Evolutionary conservation across 768 basidiomycete species (phyloP).

Genomic region (Kwoniella heveanensis): DNA sequence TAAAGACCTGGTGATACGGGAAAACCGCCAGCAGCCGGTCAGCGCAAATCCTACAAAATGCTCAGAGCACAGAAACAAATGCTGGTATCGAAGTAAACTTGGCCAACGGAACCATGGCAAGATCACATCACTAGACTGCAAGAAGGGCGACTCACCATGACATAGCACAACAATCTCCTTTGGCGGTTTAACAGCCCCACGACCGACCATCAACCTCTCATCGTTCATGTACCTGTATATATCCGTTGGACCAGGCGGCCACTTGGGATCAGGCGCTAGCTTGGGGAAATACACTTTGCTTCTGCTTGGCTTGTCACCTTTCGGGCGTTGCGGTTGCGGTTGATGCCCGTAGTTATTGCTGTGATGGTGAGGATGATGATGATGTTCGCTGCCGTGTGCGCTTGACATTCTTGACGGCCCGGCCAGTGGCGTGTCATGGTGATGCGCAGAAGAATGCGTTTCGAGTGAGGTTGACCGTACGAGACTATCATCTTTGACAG

Average conservation of each 20-base stretch:
- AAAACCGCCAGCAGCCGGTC: neutral
- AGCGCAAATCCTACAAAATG: conserved; percentile 2
- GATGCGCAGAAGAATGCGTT: neutral
- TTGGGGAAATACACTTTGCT: conserved; percentile 10
- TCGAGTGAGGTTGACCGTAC: conserved; percentile 7
- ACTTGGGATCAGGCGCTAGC: conserved; percentile 34
- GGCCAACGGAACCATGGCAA: too few relatives aligned
- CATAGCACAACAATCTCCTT: conserved; percentile 86
- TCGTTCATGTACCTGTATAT: conserved; percentile 65
- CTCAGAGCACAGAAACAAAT: too few relatives aligned
- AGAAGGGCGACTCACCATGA: conserved; percentile 68
- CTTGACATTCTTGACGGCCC: conserved; percentile 14
- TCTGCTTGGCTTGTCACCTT: conserved; percentile 8
- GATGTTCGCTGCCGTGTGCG: neutral
- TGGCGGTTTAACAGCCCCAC: conserved; percentile 68
- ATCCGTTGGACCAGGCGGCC: conserved; percentile 38
- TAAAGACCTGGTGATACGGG: conserved; percentile 69
- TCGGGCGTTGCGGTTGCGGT: neutral
- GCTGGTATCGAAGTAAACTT: too few relatives aligned
- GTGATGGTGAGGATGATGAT: neutral
- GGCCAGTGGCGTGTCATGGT: conserved; percentile 13
- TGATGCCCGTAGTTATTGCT: neutral
- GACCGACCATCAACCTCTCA: conserved; percentile 72
- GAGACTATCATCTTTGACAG: neutral
- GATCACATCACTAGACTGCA: too few relatives aligned